phyloP scores from a whole-genome alignment of 768 basidiomycete species.

The Podaxis carcinomalis region DNA sequence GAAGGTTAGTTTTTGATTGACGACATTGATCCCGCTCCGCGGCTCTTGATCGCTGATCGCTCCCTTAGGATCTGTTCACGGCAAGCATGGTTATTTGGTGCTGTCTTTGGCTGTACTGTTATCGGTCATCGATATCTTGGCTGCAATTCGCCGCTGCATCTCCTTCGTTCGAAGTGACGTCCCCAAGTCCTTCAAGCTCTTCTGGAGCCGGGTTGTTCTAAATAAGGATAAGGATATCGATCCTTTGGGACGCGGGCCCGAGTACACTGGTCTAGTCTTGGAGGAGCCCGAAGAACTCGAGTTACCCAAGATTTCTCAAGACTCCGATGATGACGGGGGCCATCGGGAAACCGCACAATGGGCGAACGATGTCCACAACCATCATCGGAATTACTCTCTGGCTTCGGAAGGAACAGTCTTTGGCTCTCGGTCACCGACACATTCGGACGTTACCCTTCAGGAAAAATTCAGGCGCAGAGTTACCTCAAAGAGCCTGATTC shows the following conservation, averaged over 20 bases:
- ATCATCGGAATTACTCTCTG: constrained; percentile 40
- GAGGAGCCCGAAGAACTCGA: constrained; percentile 56
- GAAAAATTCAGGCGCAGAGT: constrained; percentile 25
- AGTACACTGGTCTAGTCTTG: constrained; percentile 56
- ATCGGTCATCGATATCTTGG: constrained; percentile 48
- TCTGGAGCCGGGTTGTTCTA: constrained; percentile 57
- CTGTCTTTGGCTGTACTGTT: constrained; percentile 33
- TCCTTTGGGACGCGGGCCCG: constrained; percentile 25
- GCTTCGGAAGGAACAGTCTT: constrained; percentile 53
- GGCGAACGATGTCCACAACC: constrained; percentile 45
- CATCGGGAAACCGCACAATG: constrained; percentile 46
- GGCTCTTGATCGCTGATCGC: neutral
- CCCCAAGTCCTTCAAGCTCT: constrained; percentile 37
- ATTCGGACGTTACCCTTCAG: constrained; percentile 58
- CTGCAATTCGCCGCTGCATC: constrained; percentile 46
- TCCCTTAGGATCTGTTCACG: constrained; percentile 47
- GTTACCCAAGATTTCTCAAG: constrained; percentile 34
- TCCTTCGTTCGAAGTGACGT: constrained; percentile 41
- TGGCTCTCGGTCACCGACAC: constrained; percentile 38
- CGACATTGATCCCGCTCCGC: neutral
- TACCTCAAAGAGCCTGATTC: constrained; percentile 22
- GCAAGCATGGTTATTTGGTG: constrained; percentile 53
- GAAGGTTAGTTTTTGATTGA: constrained; percentile 36
- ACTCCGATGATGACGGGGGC: constrained; percentile 27
- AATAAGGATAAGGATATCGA: constrained; percentile 41